Base-by-base conservation (phyloP, 129 eudicot species). In the Mikania micrantha region DNA sequence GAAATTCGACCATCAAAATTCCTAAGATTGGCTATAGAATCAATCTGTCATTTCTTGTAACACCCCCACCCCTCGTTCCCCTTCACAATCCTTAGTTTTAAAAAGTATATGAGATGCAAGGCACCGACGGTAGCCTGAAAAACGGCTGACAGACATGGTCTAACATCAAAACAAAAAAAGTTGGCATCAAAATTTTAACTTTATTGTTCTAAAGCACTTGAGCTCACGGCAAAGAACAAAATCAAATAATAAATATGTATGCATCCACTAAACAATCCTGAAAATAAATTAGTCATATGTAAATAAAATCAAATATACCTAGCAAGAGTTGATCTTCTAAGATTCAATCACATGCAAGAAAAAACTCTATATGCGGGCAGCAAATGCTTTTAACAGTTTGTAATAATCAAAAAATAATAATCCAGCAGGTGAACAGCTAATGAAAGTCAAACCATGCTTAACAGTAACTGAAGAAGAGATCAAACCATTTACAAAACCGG, bases 401-500 rank as follows among this genome's bases (percentile, higher is more conserved):
- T 34, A 44, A 42, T 19, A 45, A 31, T 21, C 32, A 71, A 42
- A 36, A 5, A 41, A 58, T n/a, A 13, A 27, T 25, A 58, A 25
- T 2, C 53, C 12, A 27, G 42, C 9, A 1, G 6, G 15, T 27
- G 47, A 40, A 19, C 67, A 52, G 34, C 66, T 13, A 39, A 27
- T 13, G 52, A 31, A 60, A 52, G 28, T 6, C 16, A 53, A 34
- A 35, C 11, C 39, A 48, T 47, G 68, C 21, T 59, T 15, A 59
- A n/a, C 22, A 2, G 10, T 31, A 12, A 65, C 40, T 29, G n/a
- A 41, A 45, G 34, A 53, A 32, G 59, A 78, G 34, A 52, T 16
- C 67, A 41, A 68, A 81, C 86, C 86, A 73, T 49, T 47, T 77
- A 7, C 45, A 22, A 69, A 77, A 24, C 29, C 11, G 19, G 52